Evolutionary conservation across 164 flowering plant species (phyloP).

Genomic region (Hamamelis virginiana): DNA sequence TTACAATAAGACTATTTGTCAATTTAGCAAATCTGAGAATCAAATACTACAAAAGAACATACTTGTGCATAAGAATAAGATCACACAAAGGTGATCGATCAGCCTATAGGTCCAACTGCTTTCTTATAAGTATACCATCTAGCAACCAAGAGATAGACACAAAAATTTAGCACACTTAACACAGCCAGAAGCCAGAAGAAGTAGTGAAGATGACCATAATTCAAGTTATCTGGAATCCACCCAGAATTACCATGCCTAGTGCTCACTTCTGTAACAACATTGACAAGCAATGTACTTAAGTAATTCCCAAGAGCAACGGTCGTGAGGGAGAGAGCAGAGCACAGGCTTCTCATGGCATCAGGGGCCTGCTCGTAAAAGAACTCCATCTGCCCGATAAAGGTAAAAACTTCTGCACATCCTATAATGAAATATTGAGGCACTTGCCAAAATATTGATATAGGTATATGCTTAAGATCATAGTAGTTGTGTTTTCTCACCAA

Average conservation of each 20-base stretch:
- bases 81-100: neutral
- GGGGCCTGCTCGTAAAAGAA: conserved; percentile 45
- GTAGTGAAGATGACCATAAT: conserved; percentile 43
- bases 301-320: conserved; percentile 36
- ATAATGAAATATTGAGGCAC: conserved; percentile 39
- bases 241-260: conserved; percentile 30
- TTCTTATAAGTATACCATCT: conserved; percentile 36
- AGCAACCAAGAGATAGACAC: conserved; percentile 30
- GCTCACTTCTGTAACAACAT: conserved; percentile 27
- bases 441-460: conserved; percentile 47
- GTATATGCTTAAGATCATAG: conserved; percentile 30
- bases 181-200: conserved; percentile 35
- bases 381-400: conserved; percentile 38
- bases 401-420: conserved; percentile 42
- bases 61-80: too few relatives aligned
- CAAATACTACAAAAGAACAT: too few relatives aligned
- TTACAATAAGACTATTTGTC: too few relatives aligned
- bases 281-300: conserved; percentile 31
- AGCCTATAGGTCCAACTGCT: conserved; percentile 4
- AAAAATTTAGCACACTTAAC: conserved; percentile 31
- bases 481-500: conserved; percentile 23
- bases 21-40: too few relatives aligned
- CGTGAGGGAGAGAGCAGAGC: conserved; percentile 32
- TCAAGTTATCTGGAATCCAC: conserved; percentile 45
- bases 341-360: conserved; percentile 39